These are phyloP conservation scores for Protostelium mycophagum DNA, from an alignment of 78 protist genomes.

Conservation along the genomic window DNA sequence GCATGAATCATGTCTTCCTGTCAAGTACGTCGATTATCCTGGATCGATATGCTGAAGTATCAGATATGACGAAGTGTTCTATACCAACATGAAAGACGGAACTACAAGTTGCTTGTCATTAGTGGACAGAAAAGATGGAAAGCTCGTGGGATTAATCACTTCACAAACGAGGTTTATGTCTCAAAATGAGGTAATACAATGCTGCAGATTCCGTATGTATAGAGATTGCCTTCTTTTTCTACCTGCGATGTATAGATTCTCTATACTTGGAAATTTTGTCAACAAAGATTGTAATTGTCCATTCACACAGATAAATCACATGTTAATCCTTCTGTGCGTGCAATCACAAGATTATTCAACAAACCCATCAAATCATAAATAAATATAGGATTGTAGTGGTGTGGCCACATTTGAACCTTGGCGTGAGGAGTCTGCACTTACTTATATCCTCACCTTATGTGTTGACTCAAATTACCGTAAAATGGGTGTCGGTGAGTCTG, in stretches of 20 bases:
- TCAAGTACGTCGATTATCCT: neutral
- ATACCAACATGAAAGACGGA: neutral
- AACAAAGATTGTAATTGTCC: no score
- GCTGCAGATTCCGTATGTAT: neutral
- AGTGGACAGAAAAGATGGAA: neutral
- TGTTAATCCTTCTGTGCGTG: no score
- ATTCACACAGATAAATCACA: no score
- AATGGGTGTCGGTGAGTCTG: neutral
- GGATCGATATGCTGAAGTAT: neutral
- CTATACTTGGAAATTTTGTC: no score
- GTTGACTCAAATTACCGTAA: neutral
- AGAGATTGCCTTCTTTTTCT: no score
- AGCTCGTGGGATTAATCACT: neutral
- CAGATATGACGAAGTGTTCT: neutral
- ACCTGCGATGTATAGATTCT: neutral
- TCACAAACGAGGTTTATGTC: neutral
- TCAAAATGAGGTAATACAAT: neutral
- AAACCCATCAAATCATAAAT: no score
- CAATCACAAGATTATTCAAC: no score
- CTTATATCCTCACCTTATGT: neutral
- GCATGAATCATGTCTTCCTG: neutral
- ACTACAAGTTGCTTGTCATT: neutral
- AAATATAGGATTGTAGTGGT: neutral
- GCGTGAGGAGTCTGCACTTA: neutral
- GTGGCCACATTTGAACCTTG: neutral